Conservation (phyloP, 176 grass and related monocot genomes). For the Zea mays region DNA sequence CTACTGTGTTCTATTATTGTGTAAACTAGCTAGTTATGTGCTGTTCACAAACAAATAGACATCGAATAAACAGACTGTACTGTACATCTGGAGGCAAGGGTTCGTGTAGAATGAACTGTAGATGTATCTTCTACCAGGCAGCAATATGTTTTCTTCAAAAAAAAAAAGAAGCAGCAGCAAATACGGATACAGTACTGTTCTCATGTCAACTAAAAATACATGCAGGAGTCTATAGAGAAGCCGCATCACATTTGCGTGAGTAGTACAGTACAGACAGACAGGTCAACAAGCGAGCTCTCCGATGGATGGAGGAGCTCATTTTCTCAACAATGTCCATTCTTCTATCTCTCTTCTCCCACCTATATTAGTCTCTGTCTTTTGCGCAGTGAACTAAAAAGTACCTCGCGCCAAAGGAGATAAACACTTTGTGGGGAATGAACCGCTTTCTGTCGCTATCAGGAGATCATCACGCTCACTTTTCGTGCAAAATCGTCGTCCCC, state of each 20-base stretch:
- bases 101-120: background rate
- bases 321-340: slow-evolving; percentile 20
- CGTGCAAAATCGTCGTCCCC: slow-evolving; percentile 54
- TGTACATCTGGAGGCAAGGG: slow-evolving; percentile 4
- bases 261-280: background rate
- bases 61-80: background rate
- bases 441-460: slow-evolving; percentile 25
- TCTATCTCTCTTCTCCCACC: slow-evolving; percentile 19
- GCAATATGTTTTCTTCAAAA: slow-evolving; percentile 20
- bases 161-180: background rate
- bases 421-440: slow-evolving; percentile 17
- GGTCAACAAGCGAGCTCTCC: background rate
- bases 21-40: no score
- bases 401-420: slow-evolving; percentile 26
- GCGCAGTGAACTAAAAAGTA: slow-evolving; percentile 43
- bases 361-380: slow-evolving; percentile 15
- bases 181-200: slow-evolving; percentile 27
- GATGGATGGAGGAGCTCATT: background rate
- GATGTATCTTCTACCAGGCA: background rate
- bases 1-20: no score
- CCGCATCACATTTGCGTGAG: background rate
- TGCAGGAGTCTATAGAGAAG: background rate
- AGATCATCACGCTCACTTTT: slow-evolving; percentile 53
- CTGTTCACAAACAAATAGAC: background rate
- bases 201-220: slow-evolving; percentile 28